A percentile compares a stretch with the other conserved stretches of the same genome.
Evolutionary conservation across 768 basidiomycete species (phyloP).

Genomic region (Panus rudis): DNA sequence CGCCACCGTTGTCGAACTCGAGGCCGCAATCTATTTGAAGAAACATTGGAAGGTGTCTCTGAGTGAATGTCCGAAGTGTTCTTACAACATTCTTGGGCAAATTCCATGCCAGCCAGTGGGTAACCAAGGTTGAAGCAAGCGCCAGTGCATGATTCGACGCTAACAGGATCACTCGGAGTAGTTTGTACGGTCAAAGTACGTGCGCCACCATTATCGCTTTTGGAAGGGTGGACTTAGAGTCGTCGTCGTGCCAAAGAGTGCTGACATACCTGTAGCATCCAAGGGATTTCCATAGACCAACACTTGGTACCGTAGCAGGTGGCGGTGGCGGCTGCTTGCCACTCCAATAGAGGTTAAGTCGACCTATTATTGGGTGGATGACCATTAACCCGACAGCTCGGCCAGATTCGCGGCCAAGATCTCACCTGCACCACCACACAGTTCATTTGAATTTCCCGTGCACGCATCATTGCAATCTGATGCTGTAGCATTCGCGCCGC

Average conservation of each 20-base stretch:
- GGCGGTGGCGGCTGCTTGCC: slow-evolving; percentile 48
- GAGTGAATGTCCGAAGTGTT: background rate
- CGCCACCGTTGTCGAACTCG: slow-evolving; percentile 39
- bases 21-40: slow-evolving; percentile 41
- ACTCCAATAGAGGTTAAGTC: slow-evolving; percentile 59
- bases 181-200: slow-evolving; percentile 28
- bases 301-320: slow-evolving; percentile 44
- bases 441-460: slow-evolving; percentile 47
- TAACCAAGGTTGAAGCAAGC: slow-evolving; percentile 53
- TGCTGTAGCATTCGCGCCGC: slow-evolving; percentile 33
- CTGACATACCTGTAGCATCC: slow-evolving; percentile 64
- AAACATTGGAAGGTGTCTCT: slow-evolving; percentile 4
- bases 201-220: slow-evolving; percentile 27
- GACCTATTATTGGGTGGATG: slow-evolving; percentile 10
- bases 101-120: slow-evolving; percentile 33
- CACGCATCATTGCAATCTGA: slow-evolving; percentile 59
- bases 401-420: slow-evolving; percentile 5
- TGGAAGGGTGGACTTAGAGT: slow-evolving; percentile 1
- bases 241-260: slow-evolving; percentile 3
- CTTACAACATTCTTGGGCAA: slow-evolving; percentile 26
- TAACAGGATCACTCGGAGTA: slow-evolving; percentile 37
- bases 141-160: slow-evolving; percentile 50
- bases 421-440: slow-evolving; percentile 67
- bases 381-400: background rate
- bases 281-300: slow-evolving; percentile 61